A percentile compares a stretch with the other conserved stretches of the same genome.
These are phyloP conservation scores for Saccharomyces eubayanus DNA, from an alignment of 805 yeast species.

Conservation along the genomic window DNA sequence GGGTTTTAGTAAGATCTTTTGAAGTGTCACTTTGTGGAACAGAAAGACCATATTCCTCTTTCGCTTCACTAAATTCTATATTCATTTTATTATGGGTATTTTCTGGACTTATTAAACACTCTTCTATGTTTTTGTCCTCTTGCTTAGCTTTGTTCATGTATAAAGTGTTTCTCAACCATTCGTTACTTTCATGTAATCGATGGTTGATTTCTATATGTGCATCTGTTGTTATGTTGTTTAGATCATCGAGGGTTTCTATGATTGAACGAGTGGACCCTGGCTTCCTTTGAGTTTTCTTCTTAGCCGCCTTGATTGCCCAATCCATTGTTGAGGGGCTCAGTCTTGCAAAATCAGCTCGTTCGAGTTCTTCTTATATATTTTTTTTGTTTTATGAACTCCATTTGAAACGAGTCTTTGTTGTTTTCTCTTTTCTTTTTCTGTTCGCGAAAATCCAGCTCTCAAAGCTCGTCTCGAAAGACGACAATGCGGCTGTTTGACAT, in stretches of 20 bases:
- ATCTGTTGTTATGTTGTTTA: constrained; percentile 18
- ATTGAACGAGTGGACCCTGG: constrained; percentile 29
- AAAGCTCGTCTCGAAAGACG: not conserved
- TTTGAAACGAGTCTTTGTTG: not conserved
- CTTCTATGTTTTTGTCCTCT: constrained; percentile 1
- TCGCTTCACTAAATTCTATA: not conserved
- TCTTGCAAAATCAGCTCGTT: not conserved
- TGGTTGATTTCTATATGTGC: constrained; percentile 16
- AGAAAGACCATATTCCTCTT: not conserved
- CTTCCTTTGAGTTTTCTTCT: constrained; percentile 19
- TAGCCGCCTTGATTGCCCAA: constrained; percentile 27
- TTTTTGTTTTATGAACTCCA: not conserved
- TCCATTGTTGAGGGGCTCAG: constrained; percentile 16
- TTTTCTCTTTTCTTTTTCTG: not conserved
- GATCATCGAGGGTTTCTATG: constrained; percentile 23
- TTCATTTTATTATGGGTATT: constrained; percentile 7
- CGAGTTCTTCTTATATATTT: not conserved
- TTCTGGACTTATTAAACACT: constrained; percentile 11
- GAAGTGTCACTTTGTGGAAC: not conserved
- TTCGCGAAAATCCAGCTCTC: not conserved
- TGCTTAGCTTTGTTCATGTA: not conserved
- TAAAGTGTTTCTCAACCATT: constrained; percentile 17
- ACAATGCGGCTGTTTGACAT: not conserved
- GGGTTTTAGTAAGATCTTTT: not conserved
- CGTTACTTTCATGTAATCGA: constrained; percentile 11